phyloP scores from a whole-genome alignment of 1,139 yeast genomes.

The Blastobotrys illinoisensis region DNA sequence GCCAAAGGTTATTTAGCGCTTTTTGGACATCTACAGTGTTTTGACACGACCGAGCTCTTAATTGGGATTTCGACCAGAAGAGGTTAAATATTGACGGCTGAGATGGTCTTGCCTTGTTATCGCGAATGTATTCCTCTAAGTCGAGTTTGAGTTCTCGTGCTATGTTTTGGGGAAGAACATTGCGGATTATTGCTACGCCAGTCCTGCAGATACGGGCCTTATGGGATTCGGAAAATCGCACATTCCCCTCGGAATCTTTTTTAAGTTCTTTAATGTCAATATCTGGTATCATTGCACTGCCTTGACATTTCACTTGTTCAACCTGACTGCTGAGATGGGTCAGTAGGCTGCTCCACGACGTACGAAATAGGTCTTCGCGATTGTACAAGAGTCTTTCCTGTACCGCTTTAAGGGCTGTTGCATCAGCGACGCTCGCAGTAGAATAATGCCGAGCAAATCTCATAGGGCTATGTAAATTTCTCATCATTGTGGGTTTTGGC shows the following conservation, averaged over 20 bases:
- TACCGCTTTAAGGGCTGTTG: constrained; percentile 19
- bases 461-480: too few species aligned
- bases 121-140: constrained; percentile 24
- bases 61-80: constrained; percentile 43
- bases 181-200: constrained; percentile 33
- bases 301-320: constrained; percentile 20
- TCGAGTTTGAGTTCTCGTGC: constrained; percentile 28
- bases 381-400: constrained; percentile 29
- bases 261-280: constrained; percentile 16
- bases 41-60: constrained; percentile 41
- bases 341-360: constrained; percentile 31
- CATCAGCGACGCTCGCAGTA: not conserved
- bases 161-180: constrained; percentile 29
- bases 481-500: not conserved
- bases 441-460: not conserved
- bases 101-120: constrained; percentile 15
- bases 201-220: constrained; percentile 16
- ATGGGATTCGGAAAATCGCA: constrained; percentile 11
- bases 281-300: constrained; percentile 20
- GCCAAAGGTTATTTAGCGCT: constrained; percentile 37
- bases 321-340: constrained; percentile 24
- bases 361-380: constrained; percentile 24
- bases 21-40: constrained; percentile 33
- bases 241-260: constrained; percentile 4
- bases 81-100: constrained; percentile 34